Evolutionary conservation across 345 rosid genomes (phyloP).

Genomic region (Syzygium oleosum): DNA sequence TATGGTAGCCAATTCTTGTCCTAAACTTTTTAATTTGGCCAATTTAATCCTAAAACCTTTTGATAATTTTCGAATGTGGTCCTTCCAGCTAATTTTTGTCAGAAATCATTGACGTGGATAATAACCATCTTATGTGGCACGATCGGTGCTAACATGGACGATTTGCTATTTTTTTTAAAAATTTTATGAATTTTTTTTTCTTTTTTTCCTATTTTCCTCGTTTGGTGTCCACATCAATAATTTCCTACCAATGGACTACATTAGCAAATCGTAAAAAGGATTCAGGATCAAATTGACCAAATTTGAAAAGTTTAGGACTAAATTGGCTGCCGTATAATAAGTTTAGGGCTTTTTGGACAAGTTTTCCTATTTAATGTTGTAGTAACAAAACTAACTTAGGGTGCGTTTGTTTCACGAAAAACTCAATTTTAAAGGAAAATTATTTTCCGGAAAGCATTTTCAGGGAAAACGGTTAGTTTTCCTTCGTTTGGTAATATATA

Average conservation of each 20-base stretch:
- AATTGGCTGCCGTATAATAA: too few species aligned
- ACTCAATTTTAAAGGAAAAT: too few species aligned
- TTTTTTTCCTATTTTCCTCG: rapidly evolving
- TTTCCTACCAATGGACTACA: rapidly evolving
- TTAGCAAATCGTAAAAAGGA: too few species aligned
- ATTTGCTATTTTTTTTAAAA: background rate
- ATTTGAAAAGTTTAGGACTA: too few species aligned
- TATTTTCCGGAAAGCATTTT: too few species aligned
- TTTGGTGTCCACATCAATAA: rapidly evolving
- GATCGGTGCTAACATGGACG: rapidly evolving
- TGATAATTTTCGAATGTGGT: background rate
- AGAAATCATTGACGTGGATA: rapidly evolving
- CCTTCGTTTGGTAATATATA: too few species aligned
- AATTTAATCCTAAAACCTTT: too few species aligned
- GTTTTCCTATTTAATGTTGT: background rate
- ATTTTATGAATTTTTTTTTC: background rate
- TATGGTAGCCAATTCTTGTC: too few species aligned
- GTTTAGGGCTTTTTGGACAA: rapidly evolving
- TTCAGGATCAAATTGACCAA: too few species aligned
- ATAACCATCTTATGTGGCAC: rapidly evolving
- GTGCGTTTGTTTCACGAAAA: too few species aligned
- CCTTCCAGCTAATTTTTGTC: background rate
- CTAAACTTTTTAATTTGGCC: too few species aligned
- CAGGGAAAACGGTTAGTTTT: too few species aligned
- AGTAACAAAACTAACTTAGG: background rate